Percentiles rank a stretch among this genome's conserved stretches.
Evolutionary conservation across 306 rosid species (phyloP).

Genomic region (Mimosa bimucronata): DNA sequence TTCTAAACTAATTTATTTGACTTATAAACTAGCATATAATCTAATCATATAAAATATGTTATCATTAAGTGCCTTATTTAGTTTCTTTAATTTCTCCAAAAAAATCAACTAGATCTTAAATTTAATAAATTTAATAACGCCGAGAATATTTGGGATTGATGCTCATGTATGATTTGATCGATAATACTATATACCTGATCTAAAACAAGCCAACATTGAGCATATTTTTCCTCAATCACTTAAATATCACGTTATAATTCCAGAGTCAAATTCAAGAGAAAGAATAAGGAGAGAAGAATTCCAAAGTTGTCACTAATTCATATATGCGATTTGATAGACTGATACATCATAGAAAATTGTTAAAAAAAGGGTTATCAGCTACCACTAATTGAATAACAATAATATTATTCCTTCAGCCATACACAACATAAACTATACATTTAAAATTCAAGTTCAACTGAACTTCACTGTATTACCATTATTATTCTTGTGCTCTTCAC

Average conservation of each 20-base stretch:
- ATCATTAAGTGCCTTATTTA: too few relatives aligned
- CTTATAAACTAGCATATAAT: too few relatives aligned
- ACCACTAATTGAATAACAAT: conserved; percentile 14
- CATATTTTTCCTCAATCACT: not conserved
- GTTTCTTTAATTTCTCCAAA: too few relatives aligned
- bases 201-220: not conserved
- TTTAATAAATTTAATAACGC: too few relatives aligned
- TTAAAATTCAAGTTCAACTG: conserved; percentile 40
- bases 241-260: too few relatives aligned
- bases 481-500: conserved; percentile 42
- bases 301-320: not conserved
- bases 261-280: not conserved
- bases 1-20: too few relatives aligned
- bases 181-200: too few relatives aligned
- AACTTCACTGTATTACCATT: conserved; percentile 37
- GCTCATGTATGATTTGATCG: not conserved
- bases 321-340: not conserved
- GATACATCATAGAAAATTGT: conserved; percentile 8
- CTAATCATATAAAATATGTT: too few relatives aligned
- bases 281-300: not conserved
- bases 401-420: conserved; percentile 43
- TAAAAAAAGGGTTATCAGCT: not conserved
- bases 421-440: conserved; percentile 49
- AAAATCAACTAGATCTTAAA: too few relatives aligned
- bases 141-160: too few relatives aligned